Percentiles rank a stretch among this genome's conserved stretches.
These are phyloP conservation scores for Tuber microsphaerosporum DNA, from an alignment of 495 filamentous ascomycete species.

Conservation along the genomic window DNA sequence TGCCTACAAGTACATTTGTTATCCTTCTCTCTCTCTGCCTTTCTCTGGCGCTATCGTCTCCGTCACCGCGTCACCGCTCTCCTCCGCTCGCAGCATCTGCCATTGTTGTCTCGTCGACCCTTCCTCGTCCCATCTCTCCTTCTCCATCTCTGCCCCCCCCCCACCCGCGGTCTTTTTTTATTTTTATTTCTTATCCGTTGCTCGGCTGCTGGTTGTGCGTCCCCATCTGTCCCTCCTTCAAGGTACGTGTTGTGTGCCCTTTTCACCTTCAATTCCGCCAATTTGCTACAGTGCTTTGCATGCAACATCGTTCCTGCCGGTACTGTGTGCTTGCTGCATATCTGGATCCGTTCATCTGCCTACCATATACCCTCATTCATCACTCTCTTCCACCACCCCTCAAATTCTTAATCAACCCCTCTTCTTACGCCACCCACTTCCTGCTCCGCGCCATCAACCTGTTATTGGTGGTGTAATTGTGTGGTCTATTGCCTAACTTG, in stretches of 20 bases:
- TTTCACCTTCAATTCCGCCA: not conserved
- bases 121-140: not conserved
- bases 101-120: not conserved
- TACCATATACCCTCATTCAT: not conserved
- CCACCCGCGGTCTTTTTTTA: not conserved
- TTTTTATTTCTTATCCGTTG: not conserved
- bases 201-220: not conserved
- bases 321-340: not conserved
- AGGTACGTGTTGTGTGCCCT: not conserved
- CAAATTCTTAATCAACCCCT: not conserved
- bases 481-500: not conserved
- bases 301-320: not conserved
- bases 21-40: not conserved
- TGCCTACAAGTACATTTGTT: not conserved
- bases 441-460: not conserved
- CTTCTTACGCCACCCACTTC: not conserved
- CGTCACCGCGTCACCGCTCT: not conserved
- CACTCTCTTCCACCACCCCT: not conserved
- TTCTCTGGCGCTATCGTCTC: not conserved
- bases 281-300: not conserved
- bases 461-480: not conserved
- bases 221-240: not conserved
- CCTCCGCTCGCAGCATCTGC: not conserved
- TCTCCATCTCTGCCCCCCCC: not conserved
- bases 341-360: not conserved